phyloP scores from a whole-genome alignment of 331 rosid species.

The Rhamnella rubrinervis region DNA sequence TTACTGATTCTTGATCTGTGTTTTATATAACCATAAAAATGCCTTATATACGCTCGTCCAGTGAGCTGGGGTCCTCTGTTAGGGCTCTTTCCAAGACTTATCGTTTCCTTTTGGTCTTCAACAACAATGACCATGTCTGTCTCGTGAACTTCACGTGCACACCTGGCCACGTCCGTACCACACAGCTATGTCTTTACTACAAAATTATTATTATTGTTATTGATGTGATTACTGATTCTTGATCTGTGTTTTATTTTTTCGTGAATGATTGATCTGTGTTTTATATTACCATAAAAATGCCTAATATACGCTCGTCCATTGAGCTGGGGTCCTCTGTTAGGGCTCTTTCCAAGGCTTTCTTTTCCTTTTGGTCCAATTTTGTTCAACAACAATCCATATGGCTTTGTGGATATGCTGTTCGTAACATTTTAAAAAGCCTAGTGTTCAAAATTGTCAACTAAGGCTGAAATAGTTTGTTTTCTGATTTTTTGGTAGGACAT shows the following conservation, averaged over 20 bases:
- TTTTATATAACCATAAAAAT: not conserved
- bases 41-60: not conserved
- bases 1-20: not conserved
- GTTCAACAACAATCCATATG: not conserved
- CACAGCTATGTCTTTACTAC: constrained; percentile 19
- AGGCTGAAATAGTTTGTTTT: not conserved
- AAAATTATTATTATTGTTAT: not conserved
- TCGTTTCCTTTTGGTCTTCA: not conserved
- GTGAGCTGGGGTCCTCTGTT: no score
- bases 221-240: not conserved
- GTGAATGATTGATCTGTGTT: no score
- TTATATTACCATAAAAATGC: not conserved
- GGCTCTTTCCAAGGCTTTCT: no score
- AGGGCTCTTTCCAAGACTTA: no score
- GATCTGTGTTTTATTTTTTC: no score
- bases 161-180: constrained; percentile 28
- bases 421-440: not conserved
- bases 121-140: constrained; percentile 17
- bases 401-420: not conserved
- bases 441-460: not conserved
- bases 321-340: no score
- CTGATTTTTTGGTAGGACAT: not conserved
- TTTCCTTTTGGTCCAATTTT: not conserved
- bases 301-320: not conserved
- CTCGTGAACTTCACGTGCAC: constrained; percentile 51